Percentiles rank a stretch among this genome's conserved stretches.
Conservation (phyloP, 768 basidiomycete genomes). For the Pulveroboletus sp. region DNA sequence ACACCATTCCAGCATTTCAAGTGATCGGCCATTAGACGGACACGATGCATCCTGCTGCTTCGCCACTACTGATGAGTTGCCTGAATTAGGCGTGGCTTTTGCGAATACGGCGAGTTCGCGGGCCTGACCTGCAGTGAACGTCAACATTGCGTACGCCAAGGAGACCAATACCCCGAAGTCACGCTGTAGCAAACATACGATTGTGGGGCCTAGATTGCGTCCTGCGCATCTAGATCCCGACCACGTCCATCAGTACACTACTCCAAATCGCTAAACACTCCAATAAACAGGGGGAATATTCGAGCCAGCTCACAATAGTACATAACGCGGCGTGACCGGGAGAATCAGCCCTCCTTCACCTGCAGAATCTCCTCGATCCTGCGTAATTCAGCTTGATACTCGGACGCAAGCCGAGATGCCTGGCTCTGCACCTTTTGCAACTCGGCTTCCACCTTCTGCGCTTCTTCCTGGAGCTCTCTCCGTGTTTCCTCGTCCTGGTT, state of each 20-base stretch:
- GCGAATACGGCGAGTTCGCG: slow-evolving; percentile 19
- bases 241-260: slow-evolving; percentile 3
- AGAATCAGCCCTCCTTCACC: slow-evolving; percentile 27
- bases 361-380: slow-evolving; percentile 33
- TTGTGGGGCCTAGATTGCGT: slow-evolving; percentile 4
- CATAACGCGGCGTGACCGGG: slow-evolving; percentile 19
- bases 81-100: slow-evolving; percentile 3
- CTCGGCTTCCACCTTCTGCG: slow-evolving; percentile 29
- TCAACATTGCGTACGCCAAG: background rate
- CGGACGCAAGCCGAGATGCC: slow-evolving; percentile 28
- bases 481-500: slow-evolving; percentile 44
- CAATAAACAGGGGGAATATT: slow-evolving; percentile 13
- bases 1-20: slow-evolving; percentile 19
- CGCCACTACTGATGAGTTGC: background rate
- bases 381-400: slow-evolving; percentile 33
- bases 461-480: slow-evolving; percentile 43
- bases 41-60: slow-evolving; percentile 27
- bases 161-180: slow-evolving; percentile 6
- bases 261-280: slow-evolving; percentile 4
- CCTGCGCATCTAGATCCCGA: slow-evolving; percentile 16
- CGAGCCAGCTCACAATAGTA: slow-evolving; percentile 24
- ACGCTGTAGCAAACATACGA: slow-evolving; percentile 3
- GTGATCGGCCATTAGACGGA: slow-evolving; percentile 25
- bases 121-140: background rate
- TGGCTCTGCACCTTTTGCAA: slow-evolving; percentile 29